Conservation (phyloP, 2,329 filamentous ascomycete species). For the Corniculantispora saksenae region DNA sequence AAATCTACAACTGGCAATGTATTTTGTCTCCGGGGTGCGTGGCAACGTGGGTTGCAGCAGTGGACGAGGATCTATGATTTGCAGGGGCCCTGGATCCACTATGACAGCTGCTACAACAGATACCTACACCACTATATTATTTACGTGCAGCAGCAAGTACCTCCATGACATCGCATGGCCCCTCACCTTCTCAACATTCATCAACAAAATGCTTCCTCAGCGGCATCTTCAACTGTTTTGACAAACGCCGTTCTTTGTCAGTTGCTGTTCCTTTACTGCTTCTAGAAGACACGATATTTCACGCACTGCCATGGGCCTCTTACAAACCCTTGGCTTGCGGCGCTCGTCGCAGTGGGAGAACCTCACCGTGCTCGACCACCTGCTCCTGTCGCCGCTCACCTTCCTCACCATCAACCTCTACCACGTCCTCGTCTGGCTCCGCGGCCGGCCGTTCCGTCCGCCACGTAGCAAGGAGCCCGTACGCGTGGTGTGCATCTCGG, state of each 20-base stretch:
- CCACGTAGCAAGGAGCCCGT: slow-evolving; percentile 58
- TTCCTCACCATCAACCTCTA: slow-evolving; percentile 64
- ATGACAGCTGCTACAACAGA: neutral
- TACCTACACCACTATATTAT: neutral
- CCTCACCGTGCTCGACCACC: slow-evolving; percentile 58
- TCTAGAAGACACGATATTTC: neutral
- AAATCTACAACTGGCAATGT: no score
- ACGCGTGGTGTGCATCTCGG: slow-evolving; percentile 83
- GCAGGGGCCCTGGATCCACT: slow-evolving; percentile 6
- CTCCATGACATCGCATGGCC: neutral
- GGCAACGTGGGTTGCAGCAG: neutral
- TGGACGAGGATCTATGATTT: neutral
- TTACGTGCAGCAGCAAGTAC: neutral
- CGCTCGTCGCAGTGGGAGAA: slow-evolving; percentile 50
- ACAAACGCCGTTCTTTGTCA: neutral
- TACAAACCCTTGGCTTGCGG: slow-evolving; percentile 48
- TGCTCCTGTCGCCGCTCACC: slow-evolving; percentile 69
- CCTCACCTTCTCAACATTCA: neutral
- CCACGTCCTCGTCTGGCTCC: slow-evolving; percentile 64
- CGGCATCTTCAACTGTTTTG: no score
- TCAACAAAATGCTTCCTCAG: neutral
- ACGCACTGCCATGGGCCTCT: slow-evolving; percentile 42
- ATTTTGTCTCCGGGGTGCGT: no score
- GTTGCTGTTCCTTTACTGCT: neutral
- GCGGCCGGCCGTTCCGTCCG: slow-evolving; percentile 63